phyloP scores from a whole-genome alignment of 176 grass and related monocot genomes.

The Aegilops speltoides region DNA sequence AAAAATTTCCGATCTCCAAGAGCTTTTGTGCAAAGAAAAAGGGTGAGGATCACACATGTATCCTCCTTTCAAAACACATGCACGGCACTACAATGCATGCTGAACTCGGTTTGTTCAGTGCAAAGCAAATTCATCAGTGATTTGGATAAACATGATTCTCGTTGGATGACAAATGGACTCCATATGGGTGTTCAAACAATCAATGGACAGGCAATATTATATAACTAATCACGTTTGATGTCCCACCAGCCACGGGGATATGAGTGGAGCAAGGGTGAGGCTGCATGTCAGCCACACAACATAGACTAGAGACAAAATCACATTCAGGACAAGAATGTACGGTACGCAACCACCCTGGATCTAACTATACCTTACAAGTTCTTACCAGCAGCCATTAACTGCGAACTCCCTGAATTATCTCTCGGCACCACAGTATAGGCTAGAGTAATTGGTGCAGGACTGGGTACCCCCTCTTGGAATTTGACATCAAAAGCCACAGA shows the following conservation, averaged over 20 bases:
- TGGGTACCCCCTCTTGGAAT: slow-evolving; percentile 55
- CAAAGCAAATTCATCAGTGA: slow-evolving; percentile 44
- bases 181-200: slow-evolving; percentile 43
- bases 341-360: not conserved
- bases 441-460: slow-evolving; percentile 47
- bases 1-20: not conserved
- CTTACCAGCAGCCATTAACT: slow-evolving; percentile 52
- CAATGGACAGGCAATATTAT: slow-evolving; percentile 37
- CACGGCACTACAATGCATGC: slow-evolving; percentile 35
- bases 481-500: slow-evolving; percentile 83
- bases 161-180: slow-evolving; percentile 43
- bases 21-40: slow-evolving; percentile 27
- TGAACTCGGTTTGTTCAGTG: slow-evolving; percentile 34
- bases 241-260: not conserved
- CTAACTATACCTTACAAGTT: slow-evolving; percentile 27
- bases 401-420: slow-evolving; percentile 46
- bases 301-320: slow-evolving; percentile 2
- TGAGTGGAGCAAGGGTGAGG: slow-evolving; percentile 17
- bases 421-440: slow-evolving; percentile 62
- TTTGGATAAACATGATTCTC: slow-evolving; percentile 28
- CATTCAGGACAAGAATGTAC: slow-evolving; percentile 22
- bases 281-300: slow-evolving; percentile 11
- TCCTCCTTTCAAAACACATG: slow-evolving; percentile 40
- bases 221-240: not conserved
- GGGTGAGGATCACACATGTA: not conserved